A percentile compares a stretch with the other conserved stretches of the same genome.
Conservation (phyloP, 2,329 filamentous ascomycete genomes). For the Sclerotiophoma versabilis region DNA sequence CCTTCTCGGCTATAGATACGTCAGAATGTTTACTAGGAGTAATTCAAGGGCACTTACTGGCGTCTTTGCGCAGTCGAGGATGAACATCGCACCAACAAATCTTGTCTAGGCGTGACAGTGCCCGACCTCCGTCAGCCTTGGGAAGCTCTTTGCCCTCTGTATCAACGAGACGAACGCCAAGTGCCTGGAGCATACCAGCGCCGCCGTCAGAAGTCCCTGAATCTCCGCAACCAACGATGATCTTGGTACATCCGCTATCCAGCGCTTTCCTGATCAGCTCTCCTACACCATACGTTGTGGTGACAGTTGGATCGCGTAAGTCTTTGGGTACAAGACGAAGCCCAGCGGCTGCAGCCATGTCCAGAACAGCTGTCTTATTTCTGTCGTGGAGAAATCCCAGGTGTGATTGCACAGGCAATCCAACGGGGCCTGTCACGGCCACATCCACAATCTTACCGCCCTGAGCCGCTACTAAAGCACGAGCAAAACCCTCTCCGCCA, state of each 20-base stretch:
- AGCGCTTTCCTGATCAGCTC: constrained; percentile 58
- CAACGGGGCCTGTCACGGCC: constrained; percentile 56
- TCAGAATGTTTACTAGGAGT: constrained; percentile 3
- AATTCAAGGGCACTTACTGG: constrained; percentile 21
- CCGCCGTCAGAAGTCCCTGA: constrained; percentile 63
- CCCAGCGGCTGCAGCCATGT: constrained; percentile 63
- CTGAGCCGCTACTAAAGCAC: constrained; percentile 55
- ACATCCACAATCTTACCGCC: constrained; percentile 50
- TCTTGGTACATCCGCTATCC: constrained; percentile 54
- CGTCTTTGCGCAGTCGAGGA: constrained; percentile 41
- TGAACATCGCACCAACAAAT: constrained; percentile 54
- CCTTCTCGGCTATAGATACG: constrained; percentile 26
- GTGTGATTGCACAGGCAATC: constrained; percentile 52
- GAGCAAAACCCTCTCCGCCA: constrained; percentile 61
- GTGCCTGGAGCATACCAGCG: constrained; percentile 62
- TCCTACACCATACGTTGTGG: constrained; percentile 62
- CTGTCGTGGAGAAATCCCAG: constrained; percentile 55
- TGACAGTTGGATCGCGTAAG: constrained; percentile 56
- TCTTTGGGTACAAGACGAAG: constrained; percentile 57
- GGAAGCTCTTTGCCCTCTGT: constrained; percentile 48
- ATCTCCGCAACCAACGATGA: constrained; percentile 62
- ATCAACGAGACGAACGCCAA: constrained; percentile 57
- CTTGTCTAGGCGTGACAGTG: constrained; percentile 46
- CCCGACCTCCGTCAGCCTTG: constrained; percentile 52
- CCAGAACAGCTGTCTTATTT: constrained; percentile 55